Conservation (phyloP, 1,284 basidiomycete genomes). For the Moesziomyces globuligerus region DNA sequence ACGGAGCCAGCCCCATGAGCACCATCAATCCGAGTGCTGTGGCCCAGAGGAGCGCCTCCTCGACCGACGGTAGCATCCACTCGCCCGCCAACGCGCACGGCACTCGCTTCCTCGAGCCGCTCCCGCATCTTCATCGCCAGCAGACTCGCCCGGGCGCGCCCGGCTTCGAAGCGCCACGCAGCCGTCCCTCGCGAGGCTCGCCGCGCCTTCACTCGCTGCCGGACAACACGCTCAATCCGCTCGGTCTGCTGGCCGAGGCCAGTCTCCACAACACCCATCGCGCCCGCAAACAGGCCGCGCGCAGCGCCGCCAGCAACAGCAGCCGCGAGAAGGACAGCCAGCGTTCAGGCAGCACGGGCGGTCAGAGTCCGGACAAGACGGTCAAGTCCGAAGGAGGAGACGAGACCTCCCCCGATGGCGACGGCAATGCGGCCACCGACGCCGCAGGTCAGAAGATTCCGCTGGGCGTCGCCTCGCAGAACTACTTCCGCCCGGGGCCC, state of each 20-base stretch:
- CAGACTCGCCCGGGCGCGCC: slow-evolving; percentile 14
- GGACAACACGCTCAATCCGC: slow-evolving; percentile 65
- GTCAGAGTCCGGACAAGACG: slow-evolving; percentile 34
- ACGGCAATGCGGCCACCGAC: slow-evolving; percentile 1
- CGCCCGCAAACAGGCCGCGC: slow-evolving; percentile 19
- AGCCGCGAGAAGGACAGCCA: slow-evolving; percentile 41
- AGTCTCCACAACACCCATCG: slow-evolving; percentile 63
- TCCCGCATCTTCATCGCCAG: slow-evolving; percentile 41
- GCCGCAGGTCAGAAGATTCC: slow-evolving; percentile 19
- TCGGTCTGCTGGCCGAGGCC: slow-evolving; percentile 67
- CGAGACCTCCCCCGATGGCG: slow-evolving; percentile 11
- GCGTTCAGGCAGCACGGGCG: slow-evolving; percentile 25
- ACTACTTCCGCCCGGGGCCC: slow-evolving; percentile 91
- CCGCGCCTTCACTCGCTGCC: slow-evolving; percentile 68
- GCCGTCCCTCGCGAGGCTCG: slow-evolving; percentile 35
- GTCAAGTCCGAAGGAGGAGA: slow-evolving; percentile 38
- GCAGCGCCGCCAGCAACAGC: slow-evolving; percentile 31
- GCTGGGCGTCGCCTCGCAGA: slow-evolving; percentile 85
- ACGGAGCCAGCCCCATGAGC: slow-evolving; percentile 37
- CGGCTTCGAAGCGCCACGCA: slow-evolving; percentile 24
- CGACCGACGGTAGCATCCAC: slow-evolving; percentile 28
- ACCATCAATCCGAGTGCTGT: slow-evolving; percentile 49
- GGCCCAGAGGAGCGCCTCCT: slow-evolving; percentile 39
- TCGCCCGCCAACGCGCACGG: slow-evolving; percentile 34
- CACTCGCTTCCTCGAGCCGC: slow-evolving; percentile 48